Base-by-base conservation (phyloP, 768 basidiomycete species). In the Hemileccinum impolitum region DNA sequence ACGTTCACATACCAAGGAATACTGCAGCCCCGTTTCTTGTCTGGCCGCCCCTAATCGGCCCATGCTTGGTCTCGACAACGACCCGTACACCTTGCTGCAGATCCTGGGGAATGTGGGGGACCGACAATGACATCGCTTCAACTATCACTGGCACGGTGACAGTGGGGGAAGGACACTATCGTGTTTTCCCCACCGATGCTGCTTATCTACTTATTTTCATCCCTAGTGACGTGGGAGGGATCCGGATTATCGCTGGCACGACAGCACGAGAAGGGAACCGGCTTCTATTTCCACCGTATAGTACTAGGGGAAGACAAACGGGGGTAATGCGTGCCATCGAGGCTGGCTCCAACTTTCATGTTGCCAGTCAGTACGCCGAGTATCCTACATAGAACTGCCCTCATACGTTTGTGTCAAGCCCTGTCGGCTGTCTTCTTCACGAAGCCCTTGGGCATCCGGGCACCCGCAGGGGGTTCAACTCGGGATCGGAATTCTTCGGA, bases 1-100 rank as follows among this genome's bases (percentile, higher is more conserved):
- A 3, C 8, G 6, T 2, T 17, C 37, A 40, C 70, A 21, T 57
- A 84, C 86, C 85, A 34, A 88, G 69, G 61, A 86, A 88, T 17
- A 79, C 77, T 6, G 74, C 79, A 36, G 82, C 72, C 1, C 83
- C 82, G 55, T 84, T 87, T 25, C 58, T 66, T 4, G 84, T 78
- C 26, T 79, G 73, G 13, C 80, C 82, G 11, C 86, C 86, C 19
- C 63, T 76, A 19, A 87, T 62, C 6, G 66, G 61, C 0, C 85
- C 85, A 60, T 75, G 79, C 12, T 66, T 72, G 12, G 86, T 87
- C 30, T 78, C 61, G 4, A 79, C 78, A 4, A 65, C 60, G 5
- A 85, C 72, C 14, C 76, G 71, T 2, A 64, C 67, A 10, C 67
- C 54, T 14, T 67, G 72, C 50, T 65, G 56, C 15, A 87, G 65